Percentiles rank a stretch among this genome's conserved stretches.
Evolutionary conservation across 1,139 yeast species (phyloP).

Genomic region (Kodamaea alishanica): DNA sequence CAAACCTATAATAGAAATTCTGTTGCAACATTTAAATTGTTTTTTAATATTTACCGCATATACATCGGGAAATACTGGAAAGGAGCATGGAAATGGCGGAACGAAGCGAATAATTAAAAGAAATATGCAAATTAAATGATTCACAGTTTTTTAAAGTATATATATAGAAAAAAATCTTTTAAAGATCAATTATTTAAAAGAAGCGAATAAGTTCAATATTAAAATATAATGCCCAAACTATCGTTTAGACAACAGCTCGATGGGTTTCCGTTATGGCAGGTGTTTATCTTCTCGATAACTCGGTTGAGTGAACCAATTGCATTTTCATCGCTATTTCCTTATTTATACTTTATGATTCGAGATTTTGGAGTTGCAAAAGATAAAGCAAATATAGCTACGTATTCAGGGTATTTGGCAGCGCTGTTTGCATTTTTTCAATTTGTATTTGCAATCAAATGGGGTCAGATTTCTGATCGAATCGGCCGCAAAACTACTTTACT

Average conservation of each 20-base stretch:
- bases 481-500: constrained; percentile 60
- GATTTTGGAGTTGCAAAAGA: constrained; percentile 51
- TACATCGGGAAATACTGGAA: too few relatives aligned
- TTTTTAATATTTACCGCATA: too few relatives aligned
- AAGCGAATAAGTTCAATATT: not conserved
- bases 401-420: constrained; percentile 58
- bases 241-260: constrained; percentile 7
- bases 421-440: constrained; percentile 55
- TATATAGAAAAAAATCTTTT: not conserved
- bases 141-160: too few relatives aligned
- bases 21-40: too few relatives aligned
- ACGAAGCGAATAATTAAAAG: too few relatives aligned
- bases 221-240: constrained; percentile 2
- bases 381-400: constrained; percentile 51
- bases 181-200: not conserved
- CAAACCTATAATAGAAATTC: too few relatives aligned
- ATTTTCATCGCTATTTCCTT: constrained; percentile 62
- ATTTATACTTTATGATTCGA: constrained; percentile 60
- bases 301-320: constrained; percentile 62
- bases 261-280: constrained; percentile 52
- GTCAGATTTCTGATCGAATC: constrained; percentile 47
- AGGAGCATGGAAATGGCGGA: too few relatives aligned
- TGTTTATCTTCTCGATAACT: constrained; percentile 42
- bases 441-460: constrained; percentile 58
- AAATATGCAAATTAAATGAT: too few relatives aligned